Percentiles rank a stretch among this genome's conserved stretches.
These are phyloP conservation scores for Schizothecium vesticola DNA, from an alignment of 495 filamentous ascomycete species.

Conservation along the genomic window DNA sequence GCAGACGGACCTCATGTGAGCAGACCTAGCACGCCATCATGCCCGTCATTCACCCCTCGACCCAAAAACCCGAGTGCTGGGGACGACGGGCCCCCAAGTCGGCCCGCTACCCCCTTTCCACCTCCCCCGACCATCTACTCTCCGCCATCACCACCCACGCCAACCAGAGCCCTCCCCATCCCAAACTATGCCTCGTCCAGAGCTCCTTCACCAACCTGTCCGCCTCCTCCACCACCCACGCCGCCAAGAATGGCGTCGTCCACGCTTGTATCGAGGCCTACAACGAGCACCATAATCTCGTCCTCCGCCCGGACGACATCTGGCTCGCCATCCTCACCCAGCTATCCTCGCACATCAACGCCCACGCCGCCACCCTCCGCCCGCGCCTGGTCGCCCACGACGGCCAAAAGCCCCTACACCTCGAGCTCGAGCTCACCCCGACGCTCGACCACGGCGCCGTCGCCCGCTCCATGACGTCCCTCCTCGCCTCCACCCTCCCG, in stretches of 20 bases:
- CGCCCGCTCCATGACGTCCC: conserved; percentile 35
- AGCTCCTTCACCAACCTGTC: conserved; percentile 27
- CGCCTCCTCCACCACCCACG: conserved; percentile 29
- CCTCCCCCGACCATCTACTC: conserved; percentile 21
- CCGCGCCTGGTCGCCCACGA: conserved; percentile 39
- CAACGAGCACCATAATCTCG: conserved; percentile 49
- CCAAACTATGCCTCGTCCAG: conserved; percentile 22
- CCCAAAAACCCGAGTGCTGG: conserved; percentile 18
- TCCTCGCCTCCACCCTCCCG: conserved; percentile 31
- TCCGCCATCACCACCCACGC: conserved; percentile 19
- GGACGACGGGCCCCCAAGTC: conserved; percentile 1
- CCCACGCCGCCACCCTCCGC: conserved; percentile 42
- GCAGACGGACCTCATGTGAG: background rate
- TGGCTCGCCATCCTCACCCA: conserved; percentile 56
- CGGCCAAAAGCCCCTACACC: conserved; percentile 40
- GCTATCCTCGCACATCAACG: conserved; percentile 48
- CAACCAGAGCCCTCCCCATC: background rate
- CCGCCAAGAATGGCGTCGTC: conserved; percentile 49
- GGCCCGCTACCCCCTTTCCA: conserved; percentile 11
- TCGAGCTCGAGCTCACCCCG: conserved; percentile 30
- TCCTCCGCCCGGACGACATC: conserved; percentile 56
- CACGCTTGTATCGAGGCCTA: conserved; percentile 47
- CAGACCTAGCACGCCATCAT: conserved; percentile 5
- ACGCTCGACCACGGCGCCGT: conserved; percentile 34
- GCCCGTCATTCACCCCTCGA: conserved; percentile 21